Evolutionary conservation across 495 filamentous ascomycete genomes (phyloP).

Genomic region (Xylaria venustula): DNA sequence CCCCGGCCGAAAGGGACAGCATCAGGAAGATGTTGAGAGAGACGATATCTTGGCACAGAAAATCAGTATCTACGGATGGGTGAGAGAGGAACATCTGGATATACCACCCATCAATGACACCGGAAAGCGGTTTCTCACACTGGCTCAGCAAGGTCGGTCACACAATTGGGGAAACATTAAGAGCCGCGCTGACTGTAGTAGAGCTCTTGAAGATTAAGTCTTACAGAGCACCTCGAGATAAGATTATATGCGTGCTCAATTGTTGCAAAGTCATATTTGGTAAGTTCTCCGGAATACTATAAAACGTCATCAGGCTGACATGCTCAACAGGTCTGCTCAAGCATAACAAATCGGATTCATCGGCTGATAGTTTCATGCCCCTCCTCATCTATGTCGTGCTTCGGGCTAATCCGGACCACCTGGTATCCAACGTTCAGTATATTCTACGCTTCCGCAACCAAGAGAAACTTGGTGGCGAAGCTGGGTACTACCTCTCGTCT

Average conservation of each 20-base stretch:
- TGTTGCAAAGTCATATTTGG: slow-evolving; percentile 99
- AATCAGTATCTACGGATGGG: slow-evolving; percentile 94
- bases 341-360: slow-evolving; percentile 88
- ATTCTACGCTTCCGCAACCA: slow-evolving; percentile 96
- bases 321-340: slow-evolving; percentile 68
- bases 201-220: slow-evolving; percentile 94
- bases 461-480: slow-evolving; percentile 93
- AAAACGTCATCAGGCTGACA: slow-evolving; percentile 16
- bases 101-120: slow-evolving; percentile 82
- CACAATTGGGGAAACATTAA: neutral
- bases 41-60: slow-evolving; percentile 95
- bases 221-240: slow-evolving; percentile 93
- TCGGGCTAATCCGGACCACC: slow-evolving; percentile 87
- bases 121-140: slow-evolving; percentile 79
- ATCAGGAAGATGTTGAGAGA: slow-evolving; percentile 97
- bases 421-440: slow-evolving; percentile 98
- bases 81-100: slow-evolving; percentile 90
- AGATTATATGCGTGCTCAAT: slow-evolving; percentile 97
- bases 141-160: slow-evolving; percentile 79
- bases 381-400: slow-evolving; percentile 95
- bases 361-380: slow-evolving; percentile 93
- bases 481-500: slow-evolving; percentile 97
- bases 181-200: slow-evolving; percentile 36
- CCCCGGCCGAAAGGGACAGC: slow-evolving; percentile 85
- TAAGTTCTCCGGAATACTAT: slow-evolving; percentile 33